Evolutionary conservation across 768 basidiomycete genomes (phyloP).

Genomic region (Pleurotus eryngii): DNA sequence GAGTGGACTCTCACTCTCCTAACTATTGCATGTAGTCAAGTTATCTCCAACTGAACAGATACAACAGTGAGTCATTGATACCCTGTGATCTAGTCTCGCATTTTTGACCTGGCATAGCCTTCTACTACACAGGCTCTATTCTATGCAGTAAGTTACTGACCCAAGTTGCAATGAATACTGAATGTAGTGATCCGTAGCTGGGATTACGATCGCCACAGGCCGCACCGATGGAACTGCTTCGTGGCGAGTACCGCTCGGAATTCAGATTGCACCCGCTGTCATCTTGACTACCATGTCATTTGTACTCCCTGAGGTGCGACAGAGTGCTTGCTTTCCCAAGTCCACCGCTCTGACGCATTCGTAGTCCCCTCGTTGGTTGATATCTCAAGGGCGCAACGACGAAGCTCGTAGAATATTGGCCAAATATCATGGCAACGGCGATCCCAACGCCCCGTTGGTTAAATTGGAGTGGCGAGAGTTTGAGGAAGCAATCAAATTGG

Average conservation of each 20-base stretch:
- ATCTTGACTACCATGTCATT: constrained; percentile 30
- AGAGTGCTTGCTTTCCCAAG: neutral
- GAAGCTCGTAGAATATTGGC: constrained; percentile 46
- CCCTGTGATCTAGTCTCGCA: constrained; percentile 16
- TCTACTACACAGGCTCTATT: constrained; percentile 44
- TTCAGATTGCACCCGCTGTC: constrained; percentile 47
- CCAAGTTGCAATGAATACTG: too few relatives aligned
- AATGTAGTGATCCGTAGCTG: constrained; percentile 20
- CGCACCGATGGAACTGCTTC: constrained; percentile 29
- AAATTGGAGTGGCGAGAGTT: constrained; percentile 50
- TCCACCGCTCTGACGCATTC: neutral
- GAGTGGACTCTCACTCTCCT: constrained; percentile 20
- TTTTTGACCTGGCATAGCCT: constrained; percentile 25
- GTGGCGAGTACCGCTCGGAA: constrained; percentile 51
- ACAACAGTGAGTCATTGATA: constrained; percentile 27
- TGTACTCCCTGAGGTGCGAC: constrained; percentile 34
- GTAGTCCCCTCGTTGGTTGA: constrained; percentile 55
- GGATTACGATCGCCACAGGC: constrained; percentile 42
- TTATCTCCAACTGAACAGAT: constrained; percentile 18
- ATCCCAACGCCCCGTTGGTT: constrained; percentile 48
- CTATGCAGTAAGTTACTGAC: constrained; percentile 31
- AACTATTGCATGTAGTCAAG: neutral
- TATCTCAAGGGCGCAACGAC: constrained; percentile 44
- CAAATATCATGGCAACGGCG: constrained; percentile 51
- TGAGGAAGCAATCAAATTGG: constrained; percentile 43